A percentile compares a stretch with the other conserved stretches of the same genome.
phyloP scores from a whole-genome alignment of 371 early-diverging fungal genomes.

The Dichotomocladium elegans region DNA sequence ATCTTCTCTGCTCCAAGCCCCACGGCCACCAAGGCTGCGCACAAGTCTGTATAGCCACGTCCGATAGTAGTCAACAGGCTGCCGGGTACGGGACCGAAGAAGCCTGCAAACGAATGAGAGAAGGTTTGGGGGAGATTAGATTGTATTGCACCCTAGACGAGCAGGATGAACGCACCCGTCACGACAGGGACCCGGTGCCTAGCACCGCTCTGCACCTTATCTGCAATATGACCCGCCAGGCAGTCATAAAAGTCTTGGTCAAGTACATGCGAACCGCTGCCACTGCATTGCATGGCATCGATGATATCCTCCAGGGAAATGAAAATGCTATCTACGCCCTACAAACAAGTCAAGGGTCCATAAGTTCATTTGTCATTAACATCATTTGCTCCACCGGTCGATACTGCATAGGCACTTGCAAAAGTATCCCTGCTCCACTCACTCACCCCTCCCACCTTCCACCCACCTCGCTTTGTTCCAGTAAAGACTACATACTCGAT shows the following conservation, averaged over 20 bases:
- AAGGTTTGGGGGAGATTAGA: no score
- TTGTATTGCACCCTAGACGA: not conserved
- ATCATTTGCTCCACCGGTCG: no score
- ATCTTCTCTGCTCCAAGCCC: constrained; percentile 86
- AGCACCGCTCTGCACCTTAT: constrained; percentile 54
- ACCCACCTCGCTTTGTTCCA: no score
- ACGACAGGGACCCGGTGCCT: constrained; percentile 80
- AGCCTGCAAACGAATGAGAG: constrained; percentile 57
- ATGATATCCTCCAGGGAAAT: constrained; percentile 83
- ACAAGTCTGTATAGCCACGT: constrained; percentile 97
- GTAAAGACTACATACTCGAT: no score
- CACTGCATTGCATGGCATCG: constrained; percentile 33
- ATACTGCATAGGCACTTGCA: no score
- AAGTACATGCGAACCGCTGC: constrained; percentile 74
- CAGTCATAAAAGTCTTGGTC: constrained; percentile 95
- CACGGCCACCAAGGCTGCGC: constrained; percentile 94
- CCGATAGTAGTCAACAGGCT: constrained; percentile 88
- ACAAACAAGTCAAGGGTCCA: no score
- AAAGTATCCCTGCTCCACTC: no score
- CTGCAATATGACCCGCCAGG: constrained; percentile 65
- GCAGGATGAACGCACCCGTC: constrained; percentile 58
- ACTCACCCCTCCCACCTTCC: no score
- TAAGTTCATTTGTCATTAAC: no score
- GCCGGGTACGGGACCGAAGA: constrained; percentile 95
- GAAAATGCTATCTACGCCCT: constrained; percentile 80